Evolutionary conservation across 202 grass and related monocot genomes (phyloP), one percentile per base, ranked within the genome.

Genomic region (Carex sylvatica): DNA sequence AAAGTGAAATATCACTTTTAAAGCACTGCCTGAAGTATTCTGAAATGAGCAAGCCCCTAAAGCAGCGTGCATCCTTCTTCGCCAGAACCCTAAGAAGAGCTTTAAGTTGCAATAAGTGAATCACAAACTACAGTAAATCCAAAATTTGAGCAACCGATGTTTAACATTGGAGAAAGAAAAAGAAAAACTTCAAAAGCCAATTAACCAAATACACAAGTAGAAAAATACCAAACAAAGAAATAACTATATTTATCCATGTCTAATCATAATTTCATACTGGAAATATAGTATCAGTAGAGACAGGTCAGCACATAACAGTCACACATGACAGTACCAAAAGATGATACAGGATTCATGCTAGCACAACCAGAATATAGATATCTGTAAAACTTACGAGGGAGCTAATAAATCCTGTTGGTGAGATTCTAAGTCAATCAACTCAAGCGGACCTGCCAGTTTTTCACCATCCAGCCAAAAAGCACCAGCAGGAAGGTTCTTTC

Each of bases 11-110:
- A 75, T 90, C 73, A 30, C 77, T 89, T 68, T 86, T 80, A 86
- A 98, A 95, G 87, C 96, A 98, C 87, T 91, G 91, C 72, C 85
- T 98, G 70, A 93, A 95, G 74, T 92, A 98, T 61, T 93, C 91
- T 9, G 88, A 61, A 81, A 95, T 83, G 22, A 82, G 91, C 7
- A 61, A 83, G 19, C 94, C 91, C 83, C 91, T 88, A 23, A 71
- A 86, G 79, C 80, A 53, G 49, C 68, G 16, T 26, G 87, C 87
- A 89, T 98, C 92, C 79, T 95, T 98, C 78, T 51, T 79, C 79
- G 80, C 74, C 78, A 98, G 83, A 47, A 87, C 74, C 70, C 92
- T 93, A 4, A 24, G 24, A 75, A 13, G 26, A 77, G 26, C 52
- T 35, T 51, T 36, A 77, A 35, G 49, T 83, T 80, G 82, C n/a